Base-by-base conservation (phyloP, 2,329 filamentous ascomycete genomes). In the Aureobasidium sp. region DNA sequence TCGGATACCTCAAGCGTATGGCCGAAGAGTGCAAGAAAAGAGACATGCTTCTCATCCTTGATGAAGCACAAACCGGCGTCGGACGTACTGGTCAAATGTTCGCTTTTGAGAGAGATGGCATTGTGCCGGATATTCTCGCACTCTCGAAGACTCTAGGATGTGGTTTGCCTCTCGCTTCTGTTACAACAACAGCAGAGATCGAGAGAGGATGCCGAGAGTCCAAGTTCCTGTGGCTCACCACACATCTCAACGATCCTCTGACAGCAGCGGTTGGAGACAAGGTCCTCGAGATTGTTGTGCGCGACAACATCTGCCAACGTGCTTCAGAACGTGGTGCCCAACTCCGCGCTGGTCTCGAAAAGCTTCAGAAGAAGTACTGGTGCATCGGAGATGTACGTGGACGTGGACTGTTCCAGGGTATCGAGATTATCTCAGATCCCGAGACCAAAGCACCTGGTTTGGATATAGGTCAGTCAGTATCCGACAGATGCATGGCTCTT, bases 11-110 rank as follows among this genome's bases (percentile, higher is more conserved):
- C 40, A 80, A 85, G 71, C 89, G 91, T 75, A 93, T 95, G 53
- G 88, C 94, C 65, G 92, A 88, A 29, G 90, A 98, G 29, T 99
- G 96, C 85, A 94, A 93, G 81, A 93, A 97, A 86, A 90, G 98
- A 86, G 97, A 98, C 70, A 94, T 97, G 45, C 89, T 99, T 55
- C 84, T 99, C 76, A 98, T 99, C 79, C 97, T 93, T 79, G 96
- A 99, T 78, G 96, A 99, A 86, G 98, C 99, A 74, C 96, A 99
- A 82, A 99, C 96, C 7, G 95, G 95, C 71, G 97, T 99, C 76
- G 96, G 94, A 64, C 91, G 96, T 69, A 99, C 96, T 23, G 96
- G 96, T 62, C 93, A 92, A 76, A 92, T 99, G 84, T 90, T 99
- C 64, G 97, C 94, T 86, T 92, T 93, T 75, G 90, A 99, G 81